Conservation (phyloP, 495 filamentous ascomycete genomes). For the Talaromyces ruber region DNA sequence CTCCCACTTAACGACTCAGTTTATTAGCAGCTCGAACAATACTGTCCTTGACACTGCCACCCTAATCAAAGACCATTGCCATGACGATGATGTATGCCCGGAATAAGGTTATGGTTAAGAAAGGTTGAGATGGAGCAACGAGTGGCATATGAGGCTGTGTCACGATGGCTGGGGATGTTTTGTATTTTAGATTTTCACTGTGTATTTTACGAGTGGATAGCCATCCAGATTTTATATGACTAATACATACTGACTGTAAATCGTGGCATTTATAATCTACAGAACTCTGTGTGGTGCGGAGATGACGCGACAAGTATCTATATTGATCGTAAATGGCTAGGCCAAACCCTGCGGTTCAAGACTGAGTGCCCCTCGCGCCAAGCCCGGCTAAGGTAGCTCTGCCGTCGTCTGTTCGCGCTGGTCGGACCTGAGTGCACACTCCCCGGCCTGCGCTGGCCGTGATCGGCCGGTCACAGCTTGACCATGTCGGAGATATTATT, state of each 20-base stretch:
- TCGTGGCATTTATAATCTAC: too few relatives aligned
- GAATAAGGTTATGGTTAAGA: too few relatives aligned
- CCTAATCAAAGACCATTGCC: conserved; percentile 15
- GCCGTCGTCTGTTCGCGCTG: not conserved
- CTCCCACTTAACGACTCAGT: conserved; percentile 23
- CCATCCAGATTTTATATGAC: too few relatives aligned
- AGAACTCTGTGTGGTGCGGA: too few relatives aligned
- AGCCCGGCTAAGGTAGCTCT: not conserved
- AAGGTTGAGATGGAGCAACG: too few relatives aligned
- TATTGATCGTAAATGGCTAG: not conserved
- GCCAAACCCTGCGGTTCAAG: not conserved
- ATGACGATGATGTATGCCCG: too few relatives aligned
- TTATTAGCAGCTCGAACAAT: conserved; percentile 20
- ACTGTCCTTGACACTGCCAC: conserved; percentile 22
- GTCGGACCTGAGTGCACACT: not conserved
- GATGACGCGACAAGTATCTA: too few relatives aligned
- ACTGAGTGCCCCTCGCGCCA: not conserved
- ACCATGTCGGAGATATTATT: not conserved
- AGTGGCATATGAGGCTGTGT: too few relatives aligned
- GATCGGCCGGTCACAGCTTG: not conserved
- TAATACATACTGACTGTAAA: too few relatives aligned
- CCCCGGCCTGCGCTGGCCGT: not conserved
- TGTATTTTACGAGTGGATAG: too few relatives aligned
- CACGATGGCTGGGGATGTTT: too few relatives aligned
- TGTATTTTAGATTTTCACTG: too few relatives aligned